These are phyloP conservation scores for Incumbomyces delicatus DNA, from an alignment of 2,329 filamentous ascomycete genomes.

Conservation along the genomic window DNA sequence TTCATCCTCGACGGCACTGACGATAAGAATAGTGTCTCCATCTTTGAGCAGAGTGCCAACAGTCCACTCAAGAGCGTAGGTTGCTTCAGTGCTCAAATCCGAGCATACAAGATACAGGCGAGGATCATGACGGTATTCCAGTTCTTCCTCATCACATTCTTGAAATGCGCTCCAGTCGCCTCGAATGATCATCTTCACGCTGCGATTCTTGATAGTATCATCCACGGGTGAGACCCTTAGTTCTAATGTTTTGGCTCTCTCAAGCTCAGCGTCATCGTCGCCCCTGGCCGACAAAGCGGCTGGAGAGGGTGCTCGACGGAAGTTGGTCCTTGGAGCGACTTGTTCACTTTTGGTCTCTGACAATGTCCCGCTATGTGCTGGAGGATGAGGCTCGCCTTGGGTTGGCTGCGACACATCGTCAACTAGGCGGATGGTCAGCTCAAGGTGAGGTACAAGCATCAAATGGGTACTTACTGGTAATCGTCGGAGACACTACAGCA, in stretches of 20 bases:
- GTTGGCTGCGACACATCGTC: constrained; percentile 21
- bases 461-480: background rate
- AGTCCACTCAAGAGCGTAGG: constrained; percentile 93
- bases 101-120: constrained; percentile 94
- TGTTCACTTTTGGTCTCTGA: constrained; percentile 17
- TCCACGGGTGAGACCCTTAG: constrained; percentile 69
- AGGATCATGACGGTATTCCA: constrained; percentile 60
- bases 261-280: constrained; percentile 42
- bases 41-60: constrained; percentile 90
- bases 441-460: background rate
- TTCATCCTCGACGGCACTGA: constrained; percentile 91
- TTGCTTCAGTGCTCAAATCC: constrained; percentile 86
- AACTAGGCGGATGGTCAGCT: background rate
- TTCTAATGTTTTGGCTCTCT: constrained; percentile 73
- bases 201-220: constrained; percentile 66
- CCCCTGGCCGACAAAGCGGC: constrained; percentile 26
- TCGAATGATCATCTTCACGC: constrained; percentile 80
- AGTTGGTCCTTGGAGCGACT: constrained; percentile 1
- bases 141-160: constrained; percentile 60
- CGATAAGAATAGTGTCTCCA: constrained; percentile 84
- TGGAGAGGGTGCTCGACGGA: constrained; percentile 1
- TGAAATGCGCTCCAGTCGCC: constrained; percentile 61
- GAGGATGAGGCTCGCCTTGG: constrained; percentile 28
- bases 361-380: constrained; percentile 24
- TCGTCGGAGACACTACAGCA: background rate